phyloP scores from a whole-genome alignment of 2,329 filamentous ascomycete genomes.

The Phialophora verrucosa region DNA sequence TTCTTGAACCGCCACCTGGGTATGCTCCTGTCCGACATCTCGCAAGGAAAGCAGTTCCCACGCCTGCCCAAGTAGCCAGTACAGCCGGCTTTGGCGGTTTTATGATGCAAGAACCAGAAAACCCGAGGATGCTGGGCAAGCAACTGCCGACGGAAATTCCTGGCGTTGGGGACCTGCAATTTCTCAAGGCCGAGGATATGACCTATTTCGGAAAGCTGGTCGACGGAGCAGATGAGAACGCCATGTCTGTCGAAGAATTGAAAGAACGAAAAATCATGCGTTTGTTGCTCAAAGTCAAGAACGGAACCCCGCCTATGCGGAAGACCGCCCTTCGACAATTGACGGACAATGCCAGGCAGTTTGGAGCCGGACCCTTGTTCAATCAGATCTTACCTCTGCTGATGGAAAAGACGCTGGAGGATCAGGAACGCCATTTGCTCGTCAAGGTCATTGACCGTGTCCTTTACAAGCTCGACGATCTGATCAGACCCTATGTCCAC shows the following conservation, averaged over 20 bases:
- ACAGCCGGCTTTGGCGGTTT: slow-evolving; percentile 75
- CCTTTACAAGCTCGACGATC: slow-evolving; percentile 95
- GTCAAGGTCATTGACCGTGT: slow-evolving; percentile 99
- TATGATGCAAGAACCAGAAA: slow-evolving; percentile 96
- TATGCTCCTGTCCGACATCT: slow-evolving; percentile 84
- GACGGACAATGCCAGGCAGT: slow-evolving; percentile 95
- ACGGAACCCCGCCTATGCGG: slow-evolving; percentile 96
- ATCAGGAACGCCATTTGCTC: slow-evolving; percentile 95
- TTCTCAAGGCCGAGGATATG: slow-evolving; percentile 99
- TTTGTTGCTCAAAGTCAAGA: slow-evolving; percentile 96
- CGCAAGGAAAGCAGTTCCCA: slow-evolving; percentile 74
- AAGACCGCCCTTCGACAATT: slow-evolving; percentile 97
- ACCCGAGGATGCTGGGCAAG: slow-evolving; percentile 79
- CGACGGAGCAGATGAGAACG: slow-evolving; percentile 89
- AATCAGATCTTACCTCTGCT: slow-evolving; percentile 95
- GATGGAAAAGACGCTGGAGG: slow-evolving; percentile 98
- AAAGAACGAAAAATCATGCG: slow-evolving; percentile 99
- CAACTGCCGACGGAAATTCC: slow-evolving; percentile 94
- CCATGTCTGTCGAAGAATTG: slow-evolving; percentile 88
- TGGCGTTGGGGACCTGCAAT: slow-evolving; percentile 92
- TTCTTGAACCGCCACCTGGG: slow-evolving; percentile 86
- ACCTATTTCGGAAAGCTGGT: slow-evolving; percentile 97
- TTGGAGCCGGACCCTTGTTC: slow-evolving; percentile 91
- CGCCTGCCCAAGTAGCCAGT: slow-evolving; percentile 67
- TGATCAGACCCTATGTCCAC: slow-evolving; percentile 94